Evolutionary conservation across 768 basidiomycete genomes (phyloP).

Genomic region (Leucogyrophana mollusca): DNA sequence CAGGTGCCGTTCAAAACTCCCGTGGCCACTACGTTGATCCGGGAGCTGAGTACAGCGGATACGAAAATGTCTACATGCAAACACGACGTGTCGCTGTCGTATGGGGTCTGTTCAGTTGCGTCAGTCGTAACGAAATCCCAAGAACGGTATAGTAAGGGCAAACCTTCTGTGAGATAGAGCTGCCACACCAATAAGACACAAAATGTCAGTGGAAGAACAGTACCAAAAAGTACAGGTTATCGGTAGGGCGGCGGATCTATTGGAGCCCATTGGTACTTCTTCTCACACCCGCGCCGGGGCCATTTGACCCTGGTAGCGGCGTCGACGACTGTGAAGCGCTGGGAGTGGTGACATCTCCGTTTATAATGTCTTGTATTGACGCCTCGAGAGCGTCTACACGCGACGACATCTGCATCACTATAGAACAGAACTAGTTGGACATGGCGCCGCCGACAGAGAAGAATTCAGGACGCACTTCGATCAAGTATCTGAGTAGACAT

Average conservation of each 20-base stretch:
- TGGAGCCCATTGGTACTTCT: conserved; percentile 38
- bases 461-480: conserved; percentile 53
- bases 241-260: conserved; percentile 14
- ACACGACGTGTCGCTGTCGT: too few species aligned
- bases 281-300: conserved; percentile 37
- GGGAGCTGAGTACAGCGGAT: too few species aligned
- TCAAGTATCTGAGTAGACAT: conserved; percentile 91
- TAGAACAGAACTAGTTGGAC: conserved; percentile 10
- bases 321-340: conserved; percentile 66
- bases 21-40: too few species aligned
- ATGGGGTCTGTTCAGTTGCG: too few species aligned
- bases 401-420: conserved; percentile 92
- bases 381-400: conserved; percentile 88
- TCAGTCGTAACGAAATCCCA: too few species aligned
- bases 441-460: conserved; percentile 2
- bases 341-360: conserved; percentile 52
- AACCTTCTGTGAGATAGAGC: too few species aligned
- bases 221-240: background rate
- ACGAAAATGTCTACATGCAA: too few species aligned
- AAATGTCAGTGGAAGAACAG: too few species aligned
- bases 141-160: too few species aligned
- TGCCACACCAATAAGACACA: too few species aligned
- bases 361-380: conserved; percentile 91
- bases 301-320: conserved; percentile 23
- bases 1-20: too few species aligned